Evolutionary conservation across 345 rosid genomes (phyloP).

Genomic region (Dipteronia dyeriana): DNA sequence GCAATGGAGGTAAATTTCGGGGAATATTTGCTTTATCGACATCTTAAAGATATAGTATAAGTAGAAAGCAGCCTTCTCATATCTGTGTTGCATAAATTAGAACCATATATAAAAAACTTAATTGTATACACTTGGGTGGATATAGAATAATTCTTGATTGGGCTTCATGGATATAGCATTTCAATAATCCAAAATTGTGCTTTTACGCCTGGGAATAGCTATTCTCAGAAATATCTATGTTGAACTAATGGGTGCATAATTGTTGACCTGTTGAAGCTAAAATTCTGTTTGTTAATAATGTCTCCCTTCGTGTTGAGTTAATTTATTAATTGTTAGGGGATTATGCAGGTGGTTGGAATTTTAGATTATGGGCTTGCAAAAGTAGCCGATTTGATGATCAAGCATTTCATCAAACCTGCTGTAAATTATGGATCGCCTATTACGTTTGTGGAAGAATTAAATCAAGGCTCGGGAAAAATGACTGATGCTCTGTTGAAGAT

Average conservation of each 20-base stretch:
- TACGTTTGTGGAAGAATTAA: slow-evolving; percentile 52
- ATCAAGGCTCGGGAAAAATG: slow-evolving; percentile 43
- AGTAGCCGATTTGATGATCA: slow-evolving; percentile 86
- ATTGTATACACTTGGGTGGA: background rate
- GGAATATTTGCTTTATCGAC: background rate
- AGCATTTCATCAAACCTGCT: slow-evolving; percentile 74
- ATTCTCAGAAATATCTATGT: background rate
- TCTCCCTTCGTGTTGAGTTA: slow-evolving; percentile 2
- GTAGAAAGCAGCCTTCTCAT: background rate
- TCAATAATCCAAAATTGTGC: background rate
- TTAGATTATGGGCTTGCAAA: slow-evolving; percentile 88
- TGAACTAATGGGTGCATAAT: background rate
- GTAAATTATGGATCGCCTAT: slow-evolving; percentile 57
- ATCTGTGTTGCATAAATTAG: background rate
- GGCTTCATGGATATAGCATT: background rate
- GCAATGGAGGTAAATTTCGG: slow-evolving; percentile 78
- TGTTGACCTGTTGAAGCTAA: background rate
- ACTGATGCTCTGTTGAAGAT: slow-evolving; percentile 57
- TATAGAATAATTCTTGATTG: background rate
- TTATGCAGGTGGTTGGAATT: slow-evolving; percentile 71
- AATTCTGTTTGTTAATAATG: background rate
- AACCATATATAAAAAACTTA: background rate
- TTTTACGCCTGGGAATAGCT: background rate
- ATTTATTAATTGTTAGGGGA: slow-evolving; percentile 19
- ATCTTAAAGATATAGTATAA: background rate